Evolutionary conservation across 495 filamentous ascomycete species (phyloP).

Genomic region (Penicillium dipodomyicola): DNA sequence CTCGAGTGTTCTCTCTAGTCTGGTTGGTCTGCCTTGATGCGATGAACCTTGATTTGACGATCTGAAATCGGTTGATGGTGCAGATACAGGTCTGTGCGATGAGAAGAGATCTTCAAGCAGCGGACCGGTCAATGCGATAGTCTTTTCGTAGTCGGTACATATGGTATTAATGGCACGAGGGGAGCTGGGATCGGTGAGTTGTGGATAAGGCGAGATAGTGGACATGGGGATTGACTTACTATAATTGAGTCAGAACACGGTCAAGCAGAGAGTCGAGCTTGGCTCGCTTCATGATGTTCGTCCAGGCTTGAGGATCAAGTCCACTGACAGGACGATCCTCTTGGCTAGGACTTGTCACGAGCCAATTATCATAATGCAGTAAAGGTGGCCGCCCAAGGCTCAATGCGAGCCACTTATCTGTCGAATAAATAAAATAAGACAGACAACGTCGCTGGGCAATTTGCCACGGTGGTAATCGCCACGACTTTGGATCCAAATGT

Average conservation of each 20-base stretch:
- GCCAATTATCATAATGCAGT: constrained; percentile 9
- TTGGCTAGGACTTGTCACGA: constrained; percentile 7
- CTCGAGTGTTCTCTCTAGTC: neutral
- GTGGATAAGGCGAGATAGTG: neutral
- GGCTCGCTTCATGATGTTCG: constrained; percentile 1
- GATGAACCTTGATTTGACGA: neutral
- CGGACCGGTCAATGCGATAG: neutral
- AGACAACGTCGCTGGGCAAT: constrained; percentile 1
- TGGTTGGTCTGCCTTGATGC: neutral
- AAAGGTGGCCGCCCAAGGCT: constrained; percentile 11
- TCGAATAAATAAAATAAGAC: constrained; percentile 7
- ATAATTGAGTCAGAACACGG: neutral
- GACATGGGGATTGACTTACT: neutral
- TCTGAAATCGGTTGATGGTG: neutral
- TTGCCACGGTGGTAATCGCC: constrained; percentile 2
- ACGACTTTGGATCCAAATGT: constrained; percentile 7
- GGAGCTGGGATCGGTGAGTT: neutral
- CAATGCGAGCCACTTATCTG: constrained; percentile 7
- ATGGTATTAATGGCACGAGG: neutral
- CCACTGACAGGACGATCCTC: neutral
- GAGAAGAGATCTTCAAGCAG: neutral
- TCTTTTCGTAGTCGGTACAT: neutral
- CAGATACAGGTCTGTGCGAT: neutral
- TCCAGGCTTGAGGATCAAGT: constrained; percentile 1
- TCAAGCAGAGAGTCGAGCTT: constrained; percentile 4